These are phyloP conservation scores for Quercus agrifolia DNA, from an alignment of 306 rosid genomes.

Conservation along the genomic window DNA sequence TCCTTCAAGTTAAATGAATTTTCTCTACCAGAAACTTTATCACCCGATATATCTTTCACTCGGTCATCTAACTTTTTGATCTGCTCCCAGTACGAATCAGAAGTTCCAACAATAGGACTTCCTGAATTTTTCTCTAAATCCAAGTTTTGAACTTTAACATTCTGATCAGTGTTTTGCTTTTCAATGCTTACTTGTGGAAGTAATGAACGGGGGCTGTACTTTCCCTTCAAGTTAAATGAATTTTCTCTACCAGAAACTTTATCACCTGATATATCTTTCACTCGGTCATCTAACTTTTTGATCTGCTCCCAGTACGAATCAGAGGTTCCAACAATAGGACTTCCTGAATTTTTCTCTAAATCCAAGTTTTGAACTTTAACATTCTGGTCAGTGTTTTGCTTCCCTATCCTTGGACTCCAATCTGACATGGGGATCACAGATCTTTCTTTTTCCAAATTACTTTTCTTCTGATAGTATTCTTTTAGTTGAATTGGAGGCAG, in stretches of 20 bases:
- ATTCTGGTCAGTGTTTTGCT: conserved; percentile 34
- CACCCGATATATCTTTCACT: conserved; percentile 64
- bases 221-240: conserved; percentile 21
- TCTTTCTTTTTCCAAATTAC: conserved; percentile 39
- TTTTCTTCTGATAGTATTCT: conserved; percentile 28
- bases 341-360: conserved; percentile 25
- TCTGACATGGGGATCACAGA: conserved; percentile 37
- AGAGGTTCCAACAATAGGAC: conserved; percentile 27
- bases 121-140: conserved; percentile 30
- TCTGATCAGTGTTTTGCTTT: conserved; percentile 33
- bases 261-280: conserved; percentile 59
- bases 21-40: conserved; percentile 43
- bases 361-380: conserved; percentile 27
- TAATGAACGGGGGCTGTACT: conserved; percentile 41
- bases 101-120: conserved; percentile 25
- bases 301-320: conserved; percentile 60
- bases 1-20: conserved; percentile 22
- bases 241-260: conserved; percentile 44
- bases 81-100: conserved; percentile 57
- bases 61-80: conserved; percentile 57
- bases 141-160: conserved; percentile 24
- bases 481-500: conserved; percentile 55
- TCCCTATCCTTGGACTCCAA: conserved; percentile 16
- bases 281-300: conserved; percentile 55
- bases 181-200: conserved; percentile 25